Percentiles rank a stretch among this genome's conserved stretches.
These are phyloP conservation scores for Oryza longistaminata DNA, from an alignment of 176 grass and related monocot genomes.

Conservation along the genomic window DNA sequence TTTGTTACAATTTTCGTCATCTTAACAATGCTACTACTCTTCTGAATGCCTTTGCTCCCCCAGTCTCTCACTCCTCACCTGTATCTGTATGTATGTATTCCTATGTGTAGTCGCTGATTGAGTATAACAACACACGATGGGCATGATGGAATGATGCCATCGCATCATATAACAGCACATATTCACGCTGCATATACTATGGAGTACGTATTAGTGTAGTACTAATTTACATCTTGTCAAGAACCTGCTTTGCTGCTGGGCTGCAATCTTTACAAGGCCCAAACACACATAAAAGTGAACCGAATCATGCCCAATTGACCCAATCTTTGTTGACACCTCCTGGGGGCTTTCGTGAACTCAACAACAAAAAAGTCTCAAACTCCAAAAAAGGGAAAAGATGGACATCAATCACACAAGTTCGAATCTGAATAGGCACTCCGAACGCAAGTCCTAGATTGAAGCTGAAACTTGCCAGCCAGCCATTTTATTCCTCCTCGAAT, in stretches of 20 bases:
- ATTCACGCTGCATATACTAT: background rate
- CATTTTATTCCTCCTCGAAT: background rate
- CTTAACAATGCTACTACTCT: too few relatives aligned
- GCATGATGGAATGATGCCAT: background rate
- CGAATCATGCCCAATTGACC: background rate
- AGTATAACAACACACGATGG: background rate
- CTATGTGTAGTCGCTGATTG: too few relatives aligned
- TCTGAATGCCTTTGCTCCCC: too few relatives aligned
- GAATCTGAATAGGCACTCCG: too few relatives aligned
- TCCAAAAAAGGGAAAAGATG: background rate
- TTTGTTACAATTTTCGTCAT: too few relatives aligned
- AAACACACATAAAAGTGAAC: background rate
- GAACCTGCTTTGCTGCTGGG: background rate
- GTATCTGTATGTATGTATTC: too few relatives aligned
- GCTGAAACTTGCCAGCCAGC: background rate
- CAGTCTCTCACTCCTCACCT: too few relatives aligned
- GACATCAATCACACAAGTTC: background rate
- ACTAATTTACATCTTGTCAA: background rate
- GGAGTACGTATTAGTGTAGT: too few relatives aligned
- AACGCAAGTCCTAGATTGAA: background rate
- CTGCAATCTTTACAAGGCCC: background rate
- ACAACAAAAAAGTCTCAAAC: background rate
- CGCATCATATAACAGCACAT: background rate
- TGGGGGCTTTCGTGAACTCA: background rate
- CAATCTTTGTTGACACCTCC: background rate